Percentiles rank a stretch among this genome's conserved stretches.
phyloP scores from a whole-genome alignment of 805 yeast genomes.

The Yamadazyma akitaensis region DNA sequence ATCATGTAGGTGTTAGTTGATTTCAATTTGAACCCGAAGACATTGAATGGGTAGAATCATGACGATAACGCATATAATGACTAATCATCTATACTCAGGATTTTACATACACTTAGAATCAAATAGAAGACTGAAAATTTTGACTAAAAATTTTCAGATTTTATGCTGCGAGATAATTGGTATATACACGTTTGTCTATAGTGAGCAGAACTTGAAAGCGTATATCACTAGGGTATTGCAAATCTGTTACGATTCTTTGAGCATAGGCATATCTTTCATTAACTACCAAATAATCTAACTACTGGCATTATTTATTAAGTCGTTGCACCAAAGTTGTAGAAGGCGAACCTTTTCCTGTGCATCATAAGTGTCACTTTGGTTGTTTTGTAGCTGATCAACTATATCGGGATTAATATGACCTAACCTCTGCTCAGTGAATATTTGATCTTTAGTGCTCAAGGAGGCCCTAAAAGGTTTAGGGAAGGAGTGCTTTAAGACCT shows the following conservation, averaged over 20 bases:
- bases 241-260: no score
- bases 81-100: conserved; percentile 23
- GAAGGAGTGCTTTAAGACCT: conserved; percentile 20
- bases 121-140: neutral
- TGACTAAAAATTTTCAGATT: neutral
- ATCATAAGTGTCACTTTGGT: conserved; percentile 2
- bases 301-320: neutral
- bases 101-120: neutral
- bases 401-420: conserved; percentile 14
- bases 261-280: neutral
- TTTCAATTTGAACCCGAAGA: conserved; percentile 38
- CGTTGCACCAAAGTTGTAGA: conserved; percentile 5
- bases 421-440: conserved; percentile 30
- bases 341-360: conserved; percentile 4
- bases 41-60: conserved; percentile 38
- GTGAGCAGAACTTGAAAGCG: no score
- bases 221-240: neutral
- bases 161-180: conserved; percentile 1
- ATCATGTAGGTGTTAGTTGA: conserved; percentile 45
- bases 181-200: neutral
- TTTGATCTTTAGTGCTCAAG: conserved; percentile 35
- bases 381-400: conserved; percentile 6
- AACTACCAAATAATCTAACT: neutral
- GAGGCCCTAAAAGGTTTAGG: conserved; percentile 26
- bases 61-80: conserved; percentile 46